phyloP scores from a whole-genome alignment of 1,284 basidiomycete genomes.

The Trichosporon sp. region DNA sequence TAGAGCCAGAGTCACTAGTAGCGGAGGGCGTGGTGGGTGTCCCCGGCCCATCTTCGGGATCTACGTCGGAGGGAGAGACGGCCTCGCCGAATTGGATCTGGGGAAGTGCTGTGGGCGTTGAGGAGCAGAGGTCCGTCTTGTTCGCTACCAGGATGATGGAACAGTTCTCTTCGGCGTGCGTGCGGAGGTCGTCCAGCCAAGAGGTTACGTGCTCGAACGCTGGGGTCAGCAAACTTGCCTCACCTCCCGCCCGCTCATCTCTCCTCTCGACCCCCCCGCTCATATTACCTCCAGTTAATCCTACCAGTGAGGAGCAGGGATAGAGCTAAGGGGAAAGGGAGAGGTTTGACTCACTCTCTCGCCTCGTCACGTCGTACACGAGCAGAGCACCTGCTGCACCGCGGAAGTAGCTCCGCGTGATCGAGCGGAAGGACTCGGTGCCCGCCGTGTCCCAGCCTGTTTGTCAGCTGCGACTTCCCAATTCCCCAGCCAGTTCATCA shows the following conservation, averaged over 20 bases:
- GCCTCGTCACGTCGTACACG: slow-evolving; percentile 92
- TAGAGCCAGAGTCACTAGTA: too few species aligned
- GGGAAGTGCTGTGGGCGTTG: slow-evolving; percentile 36
- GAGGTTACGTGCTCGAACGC: slow-evolving; percentile 53
- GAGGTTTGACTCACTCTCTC: slow-evolving; percentile 43
- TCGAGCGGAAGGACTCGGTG: slow-evolving; percentile 60
- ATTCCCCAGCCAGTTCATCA: too few species aligned
- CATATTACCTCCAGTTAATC: too few species aligned
- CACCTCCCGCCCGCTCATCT: too few species aligned
- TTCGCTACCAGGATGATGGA: slow-evolving; percentile 53
- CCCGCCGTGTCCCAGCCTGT: slow-evolving; percentile 56
- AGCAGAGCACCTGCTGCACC: slow-evolving; percentile 89
- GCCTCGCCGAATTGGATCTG: slow-evolving; percentile 44
- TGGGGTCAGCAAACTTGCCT: slow-evolving; percentile 24
- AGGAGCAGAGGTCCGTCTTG: slow-evolving; percentile 51
- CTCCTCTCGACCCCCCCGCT: too few species aligned
- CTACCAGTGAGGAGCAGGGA: not conserved
- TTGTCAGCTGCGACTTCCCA: not conserved
- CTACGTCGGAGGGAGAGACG: slow-evolving; percentile 21
- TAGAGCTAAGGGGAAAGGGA: not conserved
- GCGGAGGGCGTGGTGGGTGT: not conserved
- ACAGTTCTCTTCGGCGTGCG: slow-evolving; percentile 53
- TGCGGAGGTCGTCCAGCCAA: slow-evolving; percentile 50
- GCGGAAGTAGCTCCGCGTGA: slow-evolving; percentile 93
- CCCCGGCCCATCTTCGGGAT: not conserved